Conservation (phyloP, 306 rosid genomes). For the Vigna hirtella region DNA sequence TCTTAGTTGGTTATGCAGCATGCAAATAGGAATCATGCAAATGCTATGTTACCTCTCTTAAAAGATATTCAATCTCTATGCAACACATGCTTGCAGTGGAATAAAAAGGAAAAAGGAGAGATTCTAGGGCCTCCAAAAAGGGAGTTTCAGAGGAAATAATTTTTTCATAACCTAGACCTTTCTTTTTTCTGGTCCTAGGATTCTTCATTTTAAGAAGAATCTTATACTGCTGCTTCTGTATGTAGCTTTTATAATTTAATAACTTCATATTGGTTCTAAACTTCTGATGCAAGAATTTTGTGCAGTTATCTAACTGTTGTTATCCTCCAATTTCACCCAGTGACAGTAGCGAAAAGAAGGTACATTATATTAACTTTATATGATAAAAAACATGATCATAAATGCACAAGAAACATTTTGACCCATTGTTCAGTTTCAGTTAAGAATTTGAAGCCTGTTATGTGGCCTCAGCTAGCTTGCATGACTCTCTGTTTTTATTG, state of each 20-base stretch:
- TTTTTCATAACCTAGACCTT: not conserved
- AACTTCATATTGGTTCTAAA: slow-evolving; percentile 27
- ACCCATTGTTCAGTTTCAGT: slow-evolving; percentile 6
- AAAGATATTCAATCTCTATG: not conserved
- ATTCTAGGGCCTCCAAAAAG: slow-evolving; percentile 23
- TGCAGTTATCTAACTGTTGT: slow-evolving; percentile 55
- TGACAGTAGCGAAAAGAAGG: slow-evolving; percentile 81
- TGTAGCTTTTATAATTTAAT: slow-evolving; percentile 29
- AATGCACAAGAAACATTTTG: slow-evolving; percentile 8
- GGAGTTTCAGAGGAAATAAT: slow-evolving; percentile 15
- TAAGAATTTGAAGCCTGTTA: slow-evolving; percentile 16
- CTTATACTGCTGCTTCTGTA: slow-evolving; percentile 11
- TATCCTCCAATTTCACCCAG: slow-evolving; percentile 75
- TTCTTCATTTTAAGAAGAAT: slow-evolving; percentile 29
- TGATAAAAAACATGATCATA: not conserved
- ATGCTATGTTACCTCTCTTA: slow-evolving; percentile 33
- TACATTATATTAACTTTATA: slow-evolving; percentile 39
- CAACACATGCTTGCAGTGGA: not conserved
- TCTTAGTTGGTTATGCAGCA: slow-evolving; percentile 30
- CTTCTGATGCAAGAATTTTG: slow-evolving; percentile 46
- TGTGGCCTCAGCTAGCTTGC: slow-evolving; percentile 13
- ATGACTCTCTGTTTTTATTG: slow-evolving; percentile 9
- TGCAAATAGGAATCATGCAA: slow-evolving; percentile 35
- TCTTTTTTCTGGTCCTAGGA: slow-evolving; percentile 8
- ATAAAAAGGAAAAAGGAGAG: slow-evolving; percentile 27